Conservation (phyloP, 2,329 filamentous ascomycete species). For the Sarocladium strictum region DNA sequence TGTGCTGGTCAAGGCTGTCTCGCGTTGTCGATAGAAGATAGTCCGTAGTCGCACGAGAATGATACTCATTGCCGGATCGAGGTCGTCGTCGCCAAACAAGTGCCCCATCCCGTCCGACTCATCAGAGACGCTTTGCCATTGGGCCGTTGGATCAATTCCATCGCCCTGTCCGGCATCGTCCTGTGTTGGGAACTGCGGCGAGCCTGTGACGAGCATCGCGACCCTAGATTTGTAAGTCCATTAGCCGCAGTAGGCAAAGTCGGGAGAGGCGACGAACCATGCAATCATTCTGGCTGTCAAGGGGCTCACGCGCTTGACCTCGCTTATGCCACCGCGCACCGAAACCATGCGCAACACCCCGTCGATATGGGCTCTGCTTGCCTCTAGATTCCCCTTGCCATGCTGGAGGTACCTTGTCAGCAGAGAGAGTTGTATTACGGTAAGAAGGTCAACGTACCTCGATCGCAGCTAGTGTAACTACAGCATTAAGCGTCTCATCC, state of each 20-base stretch:
- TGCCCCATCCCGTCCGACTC: conserved; percentile 6
- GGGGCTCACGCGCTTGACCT: conserved; percentile 41
- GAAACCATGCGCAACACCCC: conserved; percentile 43
- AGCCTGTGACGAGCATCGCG: conserved; percentile 47
- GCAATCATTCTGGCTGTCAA: conserved; percentile 49
- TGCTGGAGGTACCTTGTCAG: conserved; percentile 25
- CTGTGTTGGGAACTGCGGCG: conserved; percentile 47
- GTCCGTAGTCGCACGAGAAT: conserved; percentile 36
- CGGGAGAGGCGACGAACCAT: conserved; percentile 33
- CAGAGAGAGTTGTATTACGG: background rate
- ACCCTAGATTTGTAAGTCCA: conserved; percentile 34
- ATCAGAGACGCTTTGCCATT: conserved; percentile 35
- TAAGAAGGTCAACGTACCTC: conserved; percentile 33
- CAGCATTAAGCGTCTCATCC: conserved; percentile 43
- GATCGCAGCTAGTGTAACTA: conserved; percentile 52
- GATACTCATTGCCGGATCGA: conserved; percentile 27
- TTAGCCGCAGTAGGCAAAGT: background rate
- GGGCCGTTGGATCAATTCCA: conserved; percentile 40
- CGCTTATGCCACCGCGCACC: conserved; percentile 44
- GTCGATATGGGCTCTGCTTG: conserved; percentile 41
- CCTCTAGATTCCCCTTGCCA: conserved; percentile 44
- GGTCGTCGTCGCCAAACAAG: conserved; percentile 11
- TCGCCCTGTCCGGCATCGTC: conserved; percentile 41
- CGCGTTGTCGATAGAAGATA: conserved; percentile 31
- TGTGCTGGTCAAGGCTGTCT: conserved; percentile 27